Conservation (phyloP, 108 stramenopile genomes). For the Pseudonitzschia multiseries region DNA sequence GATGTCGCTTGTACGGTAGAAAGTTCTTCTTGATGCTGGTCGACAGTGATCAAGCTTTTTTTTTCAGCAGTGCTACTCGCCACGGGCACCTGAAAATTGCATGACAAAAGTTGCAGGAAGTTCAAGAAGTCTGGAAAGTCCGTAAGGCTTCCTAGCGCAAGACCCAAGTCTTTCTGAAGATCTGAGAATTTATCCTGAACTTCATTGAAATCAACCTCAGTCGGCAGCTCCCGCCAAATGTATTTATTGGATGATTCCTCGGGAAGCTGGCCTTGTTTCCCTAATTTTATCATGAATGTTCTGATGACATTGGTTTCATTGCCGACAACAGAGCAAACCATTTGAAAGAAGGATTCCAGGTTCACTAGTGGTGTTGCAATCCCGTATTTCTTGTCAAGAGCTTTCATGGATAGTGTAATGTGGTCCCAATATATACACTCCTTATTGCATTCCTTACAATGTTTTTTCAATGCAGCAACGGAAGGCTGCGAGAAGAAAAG, state of each 20-base stretch:
- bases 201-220: constrained; percentile 9
- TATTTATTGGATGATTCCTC: not conserved
- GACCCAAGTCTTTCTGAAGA: not conserved
- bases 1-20: not conserved
- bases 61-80: not conserved
- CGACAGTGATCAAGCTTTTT: not conserved
- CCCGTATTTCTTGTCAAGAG: not conserved
- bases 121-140: constrained; percentile 20
- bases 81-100: constrained; percentile 16
- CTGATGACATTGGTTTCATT: not conserved
- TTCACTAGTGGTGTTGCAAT: not conserved
- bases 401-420: constrained; percentile 14
- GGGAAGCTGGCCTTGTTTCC: constrained; percentile 1
- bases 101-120: constrained; percentile 17
- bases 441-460: constrained; percentile 13
- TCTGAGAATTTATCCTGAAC: constrained; percentile 17
- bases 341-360: constrained; percentile 2
- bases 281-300: not conserved
- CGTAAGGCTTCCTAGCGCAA: not conserved
- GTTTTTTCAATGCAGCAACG: constrained; percentile 6
- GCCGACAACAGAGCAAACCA: constrained; percentile 1
- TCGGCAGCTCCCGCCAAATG: constrained; percentile 19
- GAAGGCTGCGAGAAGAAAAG: constrained; percentile 27
- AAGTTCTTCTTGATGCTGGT: not conserved
- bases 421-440: constrained; percentile 19